These are phyloP conservation scores for Metschnikowia noctiluminum DNA, from an alignment of 805 yeast species.

Conservation along the genomic window DNA sequence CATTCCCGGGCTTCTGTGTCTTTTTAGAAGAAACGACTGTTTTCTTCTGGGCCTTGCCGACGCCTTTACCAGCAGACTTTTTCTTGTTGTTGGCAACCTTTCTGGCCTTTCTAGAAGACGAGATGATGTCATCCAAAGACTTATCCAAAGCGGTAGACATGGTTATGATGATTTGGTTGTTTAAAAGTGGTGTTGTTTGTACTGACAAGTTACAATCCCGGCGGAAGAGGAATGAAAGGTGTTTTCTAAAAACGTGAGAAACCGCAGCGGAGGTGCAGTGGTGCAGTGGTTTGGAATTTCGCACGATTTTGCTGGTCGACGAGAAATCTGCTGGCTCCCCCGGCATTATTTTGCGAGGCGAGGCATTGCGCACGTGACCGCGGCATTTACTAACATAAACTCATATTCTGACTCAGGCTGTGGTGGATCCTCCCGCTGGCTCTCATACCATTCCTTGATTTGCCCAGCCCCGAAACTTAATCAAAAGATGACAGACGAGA, in stretches of 20 bases:
- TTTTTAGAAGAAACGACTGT: conserved; percentile 27
- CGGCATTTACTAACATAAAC: too few relatives aligned
- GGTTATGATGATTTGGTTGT: conserved; percentile 1
- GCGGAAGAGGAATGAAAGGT: background rate
- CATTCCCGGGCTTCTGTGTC: conserved; percentile 30
- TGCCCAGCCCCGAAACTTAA: too few relatives aligned
- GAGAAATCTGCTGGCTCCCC: background rate
- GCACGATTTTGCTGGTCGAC: background rate
- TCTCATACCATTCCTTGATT: background rate
- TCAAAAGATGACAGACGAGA: conserved; percentile 1
- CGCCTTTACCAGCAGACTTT: conserved; percentile 37
- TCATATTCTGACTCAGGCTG: too few relatives aligned
- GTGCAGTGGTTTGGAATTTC: background rate
- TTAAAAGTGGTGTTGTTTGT: background rate
- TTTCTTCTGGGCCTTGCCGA: conserved; percentile 27
- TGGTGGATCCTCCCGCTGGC: too few relatives aligned
- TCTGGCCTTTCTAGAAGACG: conserved; percentile 50
- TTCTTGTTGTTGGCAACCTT: conserved; percentile 24
- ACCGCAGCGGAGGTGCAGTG: background rate
- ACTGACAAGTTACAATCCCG: background rate
- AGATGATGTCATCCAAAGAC: conserved; percentile 91
- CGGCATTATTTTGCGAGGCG: background rate
- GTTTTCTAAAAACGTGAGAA: background rate
- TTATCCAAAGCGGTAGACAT: conserved; percentile 87
- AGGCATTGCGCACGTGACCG: background rate